Base-by-base conservation (phyloP, 306 rosid genomes). In the Cyamopsis tetragonoloba region DNA sequence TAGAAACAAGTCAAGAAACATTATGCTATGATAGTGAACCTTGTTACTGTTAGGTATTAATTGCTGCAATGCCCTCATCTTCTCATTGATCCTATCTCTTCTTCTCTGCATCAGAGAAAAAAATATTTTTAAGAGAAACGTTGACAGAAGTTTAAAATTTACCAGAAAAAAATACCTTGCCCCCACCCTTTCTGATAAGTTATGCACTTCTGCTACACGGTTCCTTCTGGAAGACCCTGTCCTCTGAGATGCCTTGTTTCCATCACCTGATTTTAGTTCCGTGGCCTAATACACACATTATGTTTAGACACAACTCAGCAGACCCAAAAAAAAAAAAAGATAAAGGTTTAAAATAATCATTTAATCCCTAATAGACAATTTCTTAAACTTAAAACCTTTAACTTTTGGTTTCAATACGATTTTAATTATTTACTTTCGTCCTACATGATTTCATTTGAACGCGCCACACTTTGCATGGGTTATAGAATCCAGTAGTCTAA, bases 11-110 rank as follows among this genome's bases (percentile, higher is more conserved):
- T 41, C 37, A 70, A 49, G 49, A 32, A 38, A 66, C n/a, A 55
- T 53, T 56, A 64, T 22, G 71, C 19, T 43, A 15, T 44, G 69
- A 42, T 42, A 24, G 38, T 22, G 46, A 74, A 91, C 97, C 96
- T 91, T 88, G 82, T 85, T 91, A 44, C 91, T 73, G 74, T 88
- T 89, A 20, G 97, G 97, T 81, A 91, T 86, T 46, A 91, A 91
- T 87, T 91, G 88, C 74, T 91, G 96, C 84, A 91, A 67, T 22
- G 91, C 83, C 68, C 23, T 88, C 95, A 91, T 88, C 82, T 83
- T 91, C 85, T 88, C 97, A 26, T 88, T 88, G 80, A 91, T 91
- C 82, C 95, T 86, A 70, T 91, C 97, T 86, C 97, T 85, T 59
- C 97, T 72, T 78, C 82, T 88, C 97, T 88, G 81, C 77, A 80